Base-by-base conservation (phyloP, 2,329 filamentous ascomycete genomes). In the Penicillium fuscoglaucum region DNA sequence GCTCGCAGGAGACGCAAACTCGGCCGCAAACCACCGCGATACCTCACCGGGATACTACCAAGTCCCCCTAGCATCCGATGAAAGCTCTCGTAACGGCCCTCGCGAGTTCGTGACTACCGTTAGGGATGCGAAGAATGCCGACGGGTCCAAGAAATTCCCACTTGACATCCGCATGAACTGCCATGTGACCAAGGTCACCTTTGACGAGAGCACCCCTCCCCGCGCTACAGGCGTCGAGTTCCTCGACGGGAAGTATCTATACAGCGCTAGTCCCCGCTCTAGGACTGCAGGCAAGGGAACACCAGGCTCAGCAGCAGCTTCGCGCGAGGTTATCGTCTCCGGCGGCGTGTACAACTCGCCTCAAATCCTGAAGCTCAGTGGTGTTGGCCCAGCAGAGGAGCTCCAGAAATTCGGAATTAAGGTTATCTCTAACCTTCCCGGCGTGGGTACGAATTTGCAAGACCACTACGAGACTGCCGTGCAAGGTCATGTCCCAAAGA, bases 401-500 rank as follows among this genome's bases (percentile, higher is more conserved):
- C 79, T 90, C 6, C 61, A 78, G 21, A 75, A 77, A 52, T 80
- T 83, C 66, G 72, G 76, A n/a, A 88, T 89, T 61, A 67, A 77
- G 2, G 73, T 83, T 0, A 63, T 87, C 19, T 76, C 80, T 4
- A 79, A 88, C 60, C 82, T 84, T 0, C 82, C 83, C 1, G 84
- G 87, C 45, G 86, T 90, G 3, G 87, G 87, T 6, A 82, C 81
- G 57, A 87, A 89, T 72, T 77, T 90, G 4, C 78, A 86, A 58
- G 86, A 90, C 67, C 85, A 86, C 61, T 72, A 72, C 19, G 69
- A 72, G 26, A 65, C 64, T 45, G 55, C 58, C 4, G 67, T 72
- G 10, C 61, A 67, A 26, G 66, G 61, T 31, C 60, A 62, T 5
- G 19, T 57, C 15, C 62, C 83, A 83, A 44, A 82, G 82, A 55